A percentile compares a stretch with the other conserved stretches of the same genome.
Evolutionary conservation across 176 grass and related monocot species (phyloP).

Genomic region (Musa troglodytarum): DNA sequence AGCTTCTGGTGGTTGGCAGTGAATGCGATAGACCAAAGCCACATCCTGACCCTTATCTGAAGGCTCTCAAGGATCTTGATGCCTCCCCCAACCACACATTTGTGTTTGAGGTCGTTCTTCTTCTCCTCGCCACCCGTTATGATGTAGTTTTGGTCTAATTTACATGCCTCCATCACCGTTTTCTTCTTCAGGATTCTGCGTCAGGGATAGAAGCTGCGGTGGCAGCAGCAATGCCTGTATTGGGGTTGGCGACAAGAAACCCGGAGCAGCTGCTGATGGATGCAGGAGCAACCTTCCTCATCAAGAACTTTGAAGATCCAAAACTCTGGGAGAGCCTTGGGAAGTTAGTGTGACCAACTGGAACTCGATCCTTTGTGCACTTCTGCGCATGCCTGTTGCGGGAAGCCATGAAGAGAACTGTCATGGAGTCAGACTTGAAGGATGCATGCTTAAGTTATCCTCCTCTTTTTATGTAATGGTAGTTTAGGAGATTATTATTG

Average conservation of each 20-base stretch:
- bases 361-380: too few relatives aligned
- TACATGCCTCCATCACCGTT: background rate
- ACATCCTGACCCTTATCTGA: constrained; percentile 62
- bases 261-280: constrained; percentile 48
- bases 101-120: constrained; percentile 59
- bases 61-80: constrained; percentile 47
- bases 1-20: constrained; percentile 47
- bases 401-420: too few relatives aligned
- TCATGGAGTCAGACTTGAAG: background rate
- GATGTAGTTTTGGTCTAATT: background rate
- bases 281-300: constrained; percentile 57
- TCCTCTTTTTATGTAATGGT: too few relatives aligned
- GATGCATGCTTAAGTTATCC: background rate
- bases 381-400: too few relatives aligned
- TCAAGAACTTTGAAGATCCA: constrained; percentile 46
- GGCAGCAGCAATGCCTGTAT: constrained; percentile 60
- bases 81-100: constrained; percentile 55
- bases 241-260: constrained; percentile 54
- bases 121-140: background rate
- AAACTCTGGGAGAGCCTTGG: constrained; percentile 34
- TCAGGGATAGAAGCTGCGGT: constrained; percentile 64
- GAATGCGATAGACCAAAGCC: constrained; percentile 76
- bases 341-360: constrained; percentile 13
- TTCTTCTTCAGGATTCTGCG: constrained; percentile 45
- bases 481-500: too few relatives aligned